Conservation (phyloP, 2,329 filamentous ascomycete genomes). For the Apiospora sp. region DNA sequence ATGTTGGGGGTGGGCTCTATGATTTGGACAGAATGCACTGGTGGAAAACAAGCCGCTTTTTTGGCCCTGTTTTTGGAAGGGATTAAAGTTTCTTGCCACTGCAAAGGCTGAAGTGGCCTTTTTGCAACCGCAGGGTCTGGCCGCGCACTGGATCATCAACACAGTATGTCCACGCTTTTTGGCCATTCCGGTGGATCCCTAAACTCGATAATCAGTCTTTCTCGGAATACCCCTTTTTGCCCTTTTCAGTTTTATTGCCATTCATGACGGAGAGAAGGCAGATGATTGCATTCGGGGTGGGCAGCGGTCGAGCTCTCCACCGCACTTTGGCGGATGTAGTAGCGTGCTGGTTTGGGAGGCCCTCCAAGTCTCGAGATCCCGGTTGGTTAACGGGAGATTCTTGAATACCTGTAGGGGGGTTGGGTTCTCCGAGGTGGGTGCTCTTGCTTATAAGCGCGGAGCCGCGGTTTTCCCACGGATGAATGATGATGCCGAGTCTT, state of each 20-base stretch:
- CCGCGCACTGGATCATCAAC: background rate
- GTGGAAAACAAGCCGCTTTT: background rate
- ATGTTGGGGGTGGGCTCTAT: background rate
- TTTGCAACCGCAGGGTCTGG: background rate
- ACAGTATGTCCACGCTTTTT: background rate
- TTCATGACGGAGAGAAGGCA: background rate
- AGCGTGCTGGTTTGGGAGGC: background rate
- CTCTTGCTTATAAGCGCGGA: background rate
- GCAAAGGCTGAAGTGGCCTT: background rate
- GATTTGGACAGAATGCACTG: slow-evolving; percentile 5
- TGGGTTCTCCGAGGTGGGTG: background rate
- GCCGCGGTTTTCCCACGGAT: background rate
- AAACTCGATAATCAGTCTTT: background rate
- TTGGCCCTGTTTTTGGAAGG: background rate
- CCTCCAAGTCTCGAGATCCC: background rate
- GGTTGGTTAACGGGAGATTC: slow-evolving; percentile 6
- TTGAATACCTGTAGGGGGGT: background rate
- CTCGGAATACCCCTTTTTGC: slow-evolving; percentile 19
- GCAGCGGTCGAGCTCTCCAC: background rate
- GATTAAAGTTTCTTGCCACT: background rate
- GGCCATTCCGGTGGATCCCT: background rate
- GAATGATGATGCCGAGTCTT: background rate
- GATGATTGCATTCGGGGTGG: background rate
- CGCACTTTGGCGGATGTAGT: background rate
- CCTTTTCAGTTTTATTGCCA: slow-evolving; percentile 19